These are phyloP conservation scores for Phylloporus sp. DNA, from an alignment of 768 basidiomycete species.

Conservation along the genomic window DNA sequence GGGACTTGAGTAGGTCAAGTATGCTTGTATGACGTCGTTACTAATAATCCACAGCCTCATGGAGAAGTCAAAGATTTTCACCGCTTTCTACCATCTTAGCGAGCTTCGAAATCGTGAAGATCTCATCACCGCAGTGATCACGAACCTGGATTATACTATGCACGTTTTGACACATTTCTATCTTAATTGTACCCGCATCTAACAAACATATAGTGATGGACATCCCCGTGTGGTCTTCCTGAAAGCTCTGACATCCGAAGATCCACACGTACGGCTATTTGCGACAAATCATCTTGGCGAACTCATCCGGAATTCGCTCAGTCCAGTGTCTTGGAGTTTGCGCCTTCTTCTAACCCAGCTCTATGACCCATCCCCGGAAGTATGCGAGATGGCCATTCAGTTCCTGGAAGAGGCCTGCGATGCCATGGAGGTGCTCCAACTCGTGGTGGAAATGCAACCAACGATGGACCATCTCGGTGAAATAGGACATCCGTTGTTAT, in stretches of 20 bases:
- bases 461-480: conserved; percentile 94
- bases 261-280: conserved; percentile 83
- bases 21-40: not conserved
- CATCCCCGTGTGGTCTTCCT: conserved; percentile 91
- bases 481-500: conserved; percentile 80
- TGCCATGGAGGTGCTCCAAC: conserved; percentile 73
- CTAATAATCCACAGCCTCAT: conserved; percentile 53
- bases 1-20: conserved; percentile 72
- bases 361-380: conserved; percentile 88
- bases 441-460: conserved; percentile 93
- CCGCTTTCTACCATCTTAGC: conserved; percentile 91
- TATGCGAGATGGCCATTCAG: conserved; percentile 85
- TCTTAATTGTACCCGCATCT: conserved; percentile 1
- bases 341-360: conserved; percentile 91
- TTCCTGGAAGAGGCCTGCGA: conserved; percentile 90
- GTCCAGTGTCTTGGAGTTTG: conserved; percentile 82
- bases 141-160: conserved; percentile 89
- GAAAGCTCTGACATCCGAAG: conserved; percentile 91
- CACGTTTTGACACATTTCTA: conserved; percentile 35
- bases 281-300: conserved; percentile 85
- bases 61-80: conserved; percentile 91
- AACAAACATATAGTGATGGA: conserved; percentile 64
- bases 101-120: conserved; percentile 91
- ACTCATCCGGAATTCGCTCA: conserved; percentile 61
- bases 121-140: conserved; percentile 85